Evolutionary conservation across 2,329 filamentous ascomycete species (phyloP).

Genomic region (Ophiostoma quercus): DNA sequence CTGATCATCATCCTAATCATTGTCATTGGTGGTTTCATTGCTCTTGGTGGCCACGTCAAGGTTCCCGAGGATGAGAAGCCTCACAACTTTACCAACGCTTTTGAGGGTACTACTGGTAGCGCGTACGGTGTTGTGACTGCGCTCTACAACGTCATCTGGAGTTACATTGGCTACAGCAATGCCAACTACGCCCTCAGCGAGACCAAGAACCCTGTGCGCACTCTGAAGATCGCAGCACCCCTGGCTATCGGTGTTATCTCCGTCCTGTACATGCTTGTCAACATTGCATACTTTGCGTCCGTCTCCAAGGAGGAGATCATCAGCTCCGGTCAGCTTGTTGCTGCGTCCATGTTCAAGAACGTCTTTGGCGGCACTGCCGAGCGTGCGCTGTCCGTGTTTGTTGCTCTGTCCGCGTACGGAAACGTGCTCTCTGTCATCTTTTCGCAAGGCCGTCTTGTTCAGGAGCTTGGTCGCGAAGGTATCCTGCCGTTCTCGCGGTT

Average conservation of each 20-base stretch:
- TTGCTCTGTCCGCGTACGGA: slow-evolving; percentile 62
- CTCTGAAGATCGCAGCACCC: slow-evolving; percentile 60
- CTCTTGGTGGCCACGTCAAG: slow-evolving; percentile 56
- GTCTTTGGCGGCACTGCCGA: slow-evolving; percentile 51
- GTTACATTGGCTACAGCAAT: slow-evolving; percentile 63
- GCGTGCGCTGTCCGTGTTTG: slow-evolving; percentile 58
- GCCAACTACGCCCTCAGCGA: slow-evolving; percentile 63
- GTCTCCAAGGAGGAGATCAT: slow-evolving; percentile 51
- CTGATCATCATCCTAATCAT: slow-evolving; percentile 61
- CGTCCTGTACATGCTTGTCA: slow-evolving; percentile 60
- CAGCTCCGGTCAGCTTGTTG: slow-evolving; percentile 46
- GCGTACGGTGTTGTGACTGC: slow-evolving; percentile 65
- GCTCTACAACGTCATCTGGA: slow-evolving; percentile 67
- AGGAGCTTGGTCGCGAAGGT: slow-evolving; percentile 61
- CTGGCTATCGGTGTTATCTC: slow-evolving; percentile 54
- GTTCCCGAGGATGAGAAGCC: slow-evolving; percentile 38
- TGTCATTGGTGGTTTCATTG: slow-evolving; percentile 56
- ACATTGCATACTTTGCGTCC: slow-evolving; percentile 61
- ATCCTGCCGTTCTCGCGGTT: slow-evolving; percentile 58
- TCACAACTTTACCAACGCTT: slow-evolving; percentile 59
- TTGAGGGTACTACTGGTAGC: slow-evolving; percentile 60
- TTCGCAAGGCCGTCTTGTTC: slow-evolving; percentile 60
- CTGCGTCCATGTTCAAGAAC: slow-evolving; percentile 52
- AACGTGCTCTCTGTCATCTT: slow-evolving; percentile 65
- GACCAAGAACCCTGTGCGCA: slow-evolving; percentile 59